phyloP scores from a whole-genome alignment of 2,329 filamentous ascomycete genomes.

The Hymenotorrendiella dingleyae region DNA sequence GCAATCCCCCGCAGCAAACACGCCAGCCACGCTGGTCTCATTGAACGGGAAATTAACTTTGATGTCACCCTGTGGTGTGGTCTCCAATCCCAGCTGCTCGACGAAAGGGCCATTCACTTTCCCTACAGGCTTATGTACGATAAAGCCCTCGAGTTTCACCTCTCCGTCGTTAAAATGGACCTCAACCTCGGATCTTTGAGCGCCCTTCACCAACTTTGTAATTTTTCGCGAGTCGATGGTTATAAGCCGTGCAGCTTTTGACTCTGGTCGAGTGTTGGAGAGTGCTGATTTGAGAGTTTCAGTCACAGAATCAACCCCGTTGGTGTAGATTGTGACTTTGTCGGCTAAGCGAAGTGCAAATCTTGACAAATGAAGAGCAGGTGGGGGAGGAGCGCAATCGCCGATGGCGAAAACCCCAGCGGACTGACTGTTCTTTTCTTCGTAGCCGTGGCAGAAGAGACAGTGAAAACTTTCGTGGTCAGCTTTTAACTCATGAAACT shows the following conservation, averaged over 20 bases:
- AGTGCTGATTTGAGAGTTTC: constrained; percentile 1
- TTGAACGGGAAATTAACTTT: constrained; percentile 2
- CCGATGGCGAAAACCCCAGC: constrained; percentile 42
- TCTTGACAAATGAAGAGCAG: constrained; percentile 36
- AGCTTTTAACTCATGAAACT: too few species aligned
- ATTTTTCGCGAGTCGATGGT: constrained; percentile 34
- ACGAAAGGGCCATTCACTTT: constrained; percentile 34
- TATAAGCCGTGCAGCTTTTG: constrained; percentile 21
- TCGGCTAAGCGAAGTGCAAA: constrained; percentile 40
- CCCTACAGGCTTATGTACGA: constrained; percentile 35
- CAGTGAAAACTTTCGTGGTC: constrained; percentile 45
- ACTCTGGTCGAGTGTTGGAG: constrained; percentile 6
- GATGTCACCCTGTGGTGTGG: not conserved
- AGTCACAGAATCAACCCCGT: constrained; percentile 36
- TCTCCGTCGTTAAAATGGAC: constrained; percentile 38
- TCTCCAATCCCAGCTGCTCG: constrained; percentile 15
- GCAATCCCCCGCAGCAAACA: constrained; percentile 8
- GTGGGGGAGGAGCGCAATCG: constrained; percentile 26
- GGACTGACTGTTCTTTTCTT: constrained; percentile 43
- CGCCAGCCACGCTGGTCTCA: constrained; percentile 1
- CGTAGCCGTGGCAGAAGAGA: constrained; percentile 54
- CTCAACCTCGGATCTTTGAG: constrained; percentile 27
- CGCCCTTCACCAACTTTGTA: constrained; percentile 26
- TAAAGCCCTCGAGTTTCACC: constrained; percentile 34
- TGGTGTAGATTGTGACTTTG: constrained; percentile 45